A percentile compares a stretch with the other conserved stretches of the same genome.
phyloP scores from a whole-genome alignment of 179 eudicot species.

The Nepenthes alata region DNA sequence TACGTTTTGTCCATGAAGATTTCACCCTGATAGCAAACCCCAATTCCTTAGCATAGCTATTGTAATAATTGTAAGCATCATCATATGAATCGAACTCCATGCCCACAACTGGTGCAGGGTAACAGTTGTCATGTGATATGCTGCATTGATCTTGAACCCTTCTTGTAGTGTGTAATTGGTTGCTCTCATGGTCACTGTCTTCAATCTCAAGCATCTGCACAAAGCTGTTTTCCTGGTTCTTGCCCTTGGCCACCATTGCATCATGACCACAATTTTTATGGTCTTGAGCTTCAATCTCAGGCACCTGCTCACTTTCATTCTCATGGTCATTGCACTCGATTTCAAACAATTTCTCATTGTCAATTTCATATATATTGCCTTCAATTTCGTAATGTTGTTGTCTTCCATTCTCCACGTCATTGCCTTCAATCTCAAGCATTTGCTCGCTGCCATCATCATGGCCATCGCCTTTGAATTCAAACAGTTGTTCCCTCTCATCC shows the following conservation, averaged over 20 bases:
- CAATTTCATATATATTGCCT: constrained; percentile 22
- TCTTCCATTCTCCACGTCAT: constrained; percentile 16
- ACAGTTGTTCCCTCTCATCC: constrained; percentile 17
- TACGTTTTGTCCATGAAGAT: constrained; percentile 58
- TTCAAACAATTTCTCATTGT: constrained; percentile 24
- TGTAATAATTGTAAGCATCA: constrained; percentile 56
- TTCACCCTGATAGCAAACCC: constrained; percentile 55
- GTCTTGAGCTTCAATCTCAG: constrained; percentile 25
- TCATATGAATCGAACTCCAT: constrained; percentile 59
- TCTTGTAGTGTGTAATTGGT: constrained; percentile 10
- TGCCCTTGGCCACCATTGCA: constrained; percentile 20
- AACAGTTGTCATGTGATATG: constrained; percentile 19
- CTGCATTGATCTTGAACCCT: constrained; percentile 11
- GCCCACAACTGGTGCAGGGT: constrained; percentile 38
- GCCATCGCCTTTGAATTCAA: constrained; percentile 18
- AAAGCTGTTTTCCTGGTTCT: constrained; percentile 12
- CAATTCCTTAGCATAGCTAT: constrained; percentile 38
- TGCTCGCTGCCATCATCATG: constrained; percentile 13
- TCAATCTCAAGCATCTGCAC: constrained; percentile 22
- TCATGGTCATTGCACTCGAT: constrained; percentile 21
- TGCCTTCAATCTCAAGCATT: constrained; percentile 13
- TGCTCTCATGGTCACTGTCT: constrained; percentile 13
- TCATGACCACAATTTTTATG: constrained; percentile 16
- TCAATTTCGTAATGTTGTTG: constrained; percentile 17
- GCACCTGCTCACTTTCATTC: constrained; percentile 18